Conservation (phyloP, 331 rosid genomes). For the Spiraea crenata region DNA sequence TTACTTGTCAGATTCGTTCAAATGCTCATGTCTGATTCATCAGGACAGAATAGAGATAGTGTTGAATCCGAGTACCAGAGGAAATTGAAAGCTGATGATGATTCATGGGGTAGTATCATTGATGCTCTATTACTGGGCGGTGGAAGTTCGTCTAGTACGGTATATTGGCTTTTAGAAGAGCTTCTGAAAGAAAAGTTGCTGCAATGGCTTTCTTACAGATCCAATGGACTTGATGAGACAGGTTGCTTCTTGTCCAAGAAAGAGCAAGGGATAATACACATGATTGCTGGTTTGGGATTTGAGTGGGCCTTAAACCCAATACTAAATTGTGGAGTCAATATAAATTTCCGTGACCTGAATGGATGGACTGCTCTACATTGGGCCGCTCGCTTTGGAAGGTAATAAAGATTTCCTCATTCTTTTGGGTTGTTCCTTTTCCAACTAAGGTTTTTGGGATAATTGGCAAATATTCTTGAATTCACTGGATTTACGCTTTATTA, state of each 20-base stretch:
- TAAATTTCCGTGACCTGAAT: conserved; percentile 91
- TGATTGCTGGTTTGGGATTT: conserved; percentile 86
- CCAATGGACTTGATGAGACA: conserved; percentile 39
- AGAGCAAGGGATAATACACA: conserved; percentile 92
- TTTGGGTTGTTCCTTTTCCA: background rate
- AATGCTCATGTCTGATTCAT: conserved; percentile 60
- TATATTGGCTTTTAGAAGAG: conserved; percentile 79
- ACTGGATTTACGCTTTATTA: background rate
- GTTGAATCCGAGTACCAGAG: conserved; percentile 38
- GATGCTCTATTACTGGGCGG: conserved; percentile 64
- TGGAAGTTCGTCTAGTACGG: conserved; percentile 61
- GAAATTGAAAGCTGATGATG: conserved; percentile 50
- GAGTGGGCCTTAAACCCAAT: conserved; percentile 88
- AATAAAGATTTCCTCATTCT: conserved; percentile 16
- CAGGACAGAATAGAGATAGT: conserved; percentile 26
- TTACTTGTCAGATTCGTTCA: conserved; percentile 79
- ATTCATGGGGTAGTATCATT: conserved; percentile 61
- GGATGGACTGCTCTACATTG: conserved; percentile 98
- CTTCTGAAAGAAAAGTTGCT: conserved; percentile 78
- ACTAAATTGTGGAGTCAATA: conserved; percentile 66
- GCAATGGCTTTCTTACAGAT: conserved; percentile 66
- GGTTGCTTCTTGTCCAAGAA: conserved; percentile 78
- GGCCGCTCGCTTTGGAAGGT: conserved; percentile 98
- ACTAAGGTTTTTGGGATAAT: background rate
- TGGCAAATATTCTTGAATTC: background rate